A percentile compares a stretch with the other conserved stretches of the same genome.
These are phyloP conservation scores for Forsythia suspensa DNA, from an alignment of 257 asterid species.

Conservation along the genomic window DNA sequence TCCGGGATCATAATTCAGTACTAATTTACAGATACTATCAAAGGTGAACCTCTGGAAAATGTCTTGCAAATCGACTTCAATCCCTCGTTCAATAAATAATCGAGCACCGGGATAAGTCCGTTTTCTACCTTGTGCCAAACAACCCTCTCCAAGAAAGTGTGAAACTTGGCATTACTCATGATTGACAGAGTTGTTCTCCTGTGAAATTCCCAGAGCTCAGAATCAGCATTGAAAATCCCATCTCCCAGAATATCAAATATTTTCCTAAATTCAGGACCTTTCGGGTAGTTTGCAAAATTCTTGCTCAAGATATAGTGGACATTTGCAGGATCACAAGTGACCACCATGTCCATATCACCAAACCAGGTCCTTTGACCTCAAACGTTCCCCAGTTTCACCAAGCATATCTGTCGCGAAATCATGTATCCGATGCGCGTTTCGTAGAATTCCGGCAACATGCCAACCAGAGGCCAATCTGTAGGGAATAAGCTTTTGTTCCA, in stretches of 20 bases:
- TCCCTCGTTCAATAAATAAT: too few relatives aligned
- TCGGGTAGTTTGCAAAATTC: constrained; percentile 38
- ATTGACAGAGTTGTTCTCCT: background rate
- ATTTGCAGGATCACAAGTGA: constrained; percentile 38
- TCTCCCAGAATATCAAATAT: constrained; percentile 41
- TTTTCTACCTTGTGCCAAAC: background rate
- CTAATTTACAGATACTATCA: constrained; percentile 28
- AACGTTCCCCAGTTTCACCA: constrained; percentile 26
- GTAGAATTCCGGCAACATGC: constrained; percentile 41
- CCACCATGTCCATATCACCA: constrained; percentile 25
- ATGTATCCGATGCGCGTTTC: constrained; percentile 33
- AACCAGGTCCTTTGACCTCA: constrained; percentile 30
- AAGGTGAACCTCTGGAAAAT: constrained; percentile 43
- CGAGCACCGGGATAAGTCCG: constrained; percentile 33
- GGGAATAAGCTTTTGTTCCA: constrained; percentile 29
- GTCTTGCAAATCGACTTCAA: constrained; percentile 46
- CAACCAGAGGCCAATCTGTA: constrained; percentile 42
- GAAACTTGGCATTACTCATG: background rate
- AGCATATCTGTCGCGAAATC: constrained; percentile 29
- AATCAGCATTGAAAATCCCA: constrained; percentile 41
- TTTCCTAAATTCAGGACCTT: constrained; percentile 36
- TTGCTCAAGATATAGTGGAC: constrained; percentile 35
- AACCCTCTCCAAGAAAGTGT: too few relatives aligned
- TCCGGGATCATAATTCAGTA: constrained; percentile 29
- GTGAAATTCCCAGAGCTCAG: constrained; percentile 30